Percentiles rank a stretch among this genome's conserved stretches.
These are phyloP conservation scores for Boechera divaricarpa DNA, from an alignment of 345 rosid species.

Conservation along the genomic window DNA sequence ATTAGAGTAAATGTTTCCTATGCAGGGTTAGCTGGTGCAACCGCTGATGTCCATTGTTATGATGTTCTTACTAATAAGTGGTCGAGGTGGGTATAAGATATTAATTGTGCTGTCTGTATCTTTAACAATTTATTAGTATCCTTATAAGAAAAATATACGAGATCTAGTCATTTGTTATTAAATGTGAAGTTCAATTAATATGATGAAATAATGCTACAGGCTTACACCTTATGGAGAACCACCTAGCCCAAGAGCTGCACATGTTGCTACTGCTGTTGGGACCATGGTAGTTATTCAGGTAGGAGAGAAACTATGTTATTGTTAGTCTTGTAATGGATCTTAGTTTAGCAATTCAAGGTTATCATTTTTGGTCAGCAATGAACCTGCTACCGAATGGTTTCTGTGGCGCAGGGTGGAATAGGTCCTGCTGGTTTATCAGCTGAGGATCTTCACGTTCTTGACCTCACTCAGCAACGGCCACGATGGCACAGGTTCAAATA, in stretches of 20 bases:
- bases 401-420: constrained; percentile 83
- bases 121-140: background rate
- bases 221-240: constrained; percentile 93
- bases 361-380: constrained; percentile 9
- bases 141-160: background rate
- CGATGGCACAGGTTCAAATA: constrained; percentile 86
- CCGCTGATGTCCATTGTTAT: constrained; percentile 98
- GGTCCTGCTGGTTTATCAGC: constrained; percentile 99
- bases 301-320: constrained; percentile 7
- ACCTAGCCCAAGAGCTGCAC: constrained; percentile 99
- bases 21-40: constrained; percentile 97
- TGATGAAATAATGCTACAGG: constrained; percentile 50
- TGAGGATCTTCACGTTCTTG: constrained; percentile 99
- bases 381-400: constrained; percentile 19
- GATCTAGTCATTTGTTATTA: background rate
- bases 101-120: background rate
- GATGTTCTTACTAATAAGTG: constrained; percentile 93
- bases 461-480: constrained; percentile 93
- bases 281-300: constrained; percentile 99
- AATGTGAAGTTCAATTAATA: constrained; percentile 20
- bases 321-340: background rate
- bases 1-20: constrained; percentile 38
- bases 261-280: constrained; percentile 98
- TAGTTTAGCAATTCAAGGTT: background rate
- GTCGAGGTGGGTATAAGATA: constrained; percentile 71